Evolutionary conservation across 352 stramenopile species (phyloP).

Genomic region (Globisporangium barbulae): DNA sequence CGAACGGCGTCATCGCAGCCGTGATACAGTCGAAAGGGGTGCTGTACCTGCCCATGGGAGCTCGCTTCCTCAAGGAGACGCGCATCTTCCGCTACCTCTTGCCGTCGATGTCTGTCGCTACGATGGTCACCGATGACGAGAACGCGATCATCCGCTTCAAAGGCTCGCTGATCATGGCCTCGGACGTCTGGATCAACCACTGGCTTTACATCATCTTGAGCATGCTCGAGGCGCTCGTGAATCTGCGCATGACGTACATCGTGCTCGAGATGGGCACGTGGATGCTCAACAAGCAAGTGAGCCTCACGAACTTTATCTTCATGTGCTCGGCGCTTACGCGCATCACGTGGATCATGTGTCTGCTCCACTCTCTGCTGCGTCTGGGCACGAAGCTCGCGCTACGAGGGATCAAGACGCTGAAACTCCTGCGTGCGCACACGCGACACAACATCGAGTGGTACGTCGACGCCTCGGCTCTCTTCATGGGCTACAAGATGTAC

Average conservation of each 20-base stretch:
- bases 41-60: slow-evolving; percentile 14
- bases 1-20: slow-evolving; percentile 15
- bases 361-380: slow-evolving; percentile 17
- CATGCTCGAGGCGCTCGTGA: slow-evolving; percentile 14
- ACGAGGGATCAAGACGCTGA: slow-evolving; percentile 10
- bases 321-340: slow-evolving; percentile 13
- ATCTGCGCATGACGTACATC: slow-evolving; percentile 14
- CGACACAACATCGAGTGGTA: slow-evolving; percentile 14
- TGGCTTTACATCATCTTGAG: slow-evolving; percentile 18
- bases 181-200: slow-evolving; percentile 17
- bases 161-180: slow-evolving; percentile 7
- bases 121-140: neutral
- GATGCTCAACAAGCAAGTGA: slow-evolving; percentile 14
- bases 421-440: neutral
- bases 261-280: slow-evolving; percentile 14
- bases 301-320: slow-evolving; percentile 19
- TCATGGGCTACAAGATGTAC: slow-evolving; percentile 23
- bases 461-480: slow-evolving; percentile 13
- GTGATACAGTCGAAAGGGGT: slow-evolving; percentile 7
- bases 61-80: slow-evolving; percentile 4
- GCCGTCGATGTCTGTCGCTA: slow-evolving; percentile 5
- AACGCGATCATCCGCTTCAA: slow-evolving; percentile 14
- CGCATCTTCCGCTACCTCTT: neutral
- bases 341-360: slow-evolving; percentile 19
- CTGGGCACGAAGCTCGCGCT: slow-evolving; percentile 6